Base-by-base conservation (phyloP, 352 stramenopile species). In the Ophiocytium majus region DNA sequence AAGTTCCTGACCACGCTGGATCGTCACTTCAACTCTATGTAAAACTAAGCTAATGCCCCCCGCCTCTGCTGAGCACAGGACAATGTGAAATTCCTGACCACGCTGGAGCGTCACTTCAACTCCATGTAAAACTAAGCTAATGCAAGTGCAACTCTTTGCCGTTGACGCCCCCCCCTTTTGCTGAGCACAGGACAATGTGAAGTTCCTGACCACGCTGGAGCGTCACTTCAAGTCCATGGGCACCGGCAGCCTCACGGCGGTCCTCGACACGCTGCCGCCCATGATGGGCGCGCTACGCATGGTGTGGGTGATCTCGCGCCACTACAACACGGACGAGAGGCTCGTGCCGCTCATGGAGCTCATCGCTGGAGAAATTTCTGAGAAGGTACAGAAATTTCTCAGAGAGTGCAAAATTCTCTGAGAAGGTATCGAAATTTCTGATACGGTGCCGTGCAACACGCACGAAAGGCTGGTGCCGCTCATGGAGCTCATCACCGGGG, bases 251-350 rank as follows among this genome's bases (percentile, higher is more conserved):
- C 97, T 98, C 84, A 91, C 90, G 10, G 92, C 93, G 0, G 98
- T 98, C 71, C 92, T 95, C 0, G 95, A 98, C 79, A 98, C 94
- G 35, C 85, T 98, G 5, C 94, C 93, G 31, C 96, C 94, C 0
- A 98, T 98, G 95, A 97, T 98, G 93, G 98, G 97, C 82, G 94
- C 94, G 0, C 96, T 98, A 64, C 93, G 94, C 0, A 98, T 98
- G 95, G 95, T 98, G 10, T 98, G 96, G 96, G 97, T 98, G 85
- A 98, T 98, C 76, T 98, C 95, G 32, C 90, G 96, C 0, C 95
- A 98, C 84, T 98, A 98, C 91, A 98, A 98, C 85, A 98, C 94
- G n/a, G 96, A 98, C 79, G 94, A 98, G 83, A 92, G 95, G 0
- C 98, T 98, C 94, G 93, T 97, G 57, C 95, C 95, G 14, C 91